Evolutionary conservation across 176 grass and related monocot genomes (phyloP).

Genomic region (Aechmea fasciata): DNA sequence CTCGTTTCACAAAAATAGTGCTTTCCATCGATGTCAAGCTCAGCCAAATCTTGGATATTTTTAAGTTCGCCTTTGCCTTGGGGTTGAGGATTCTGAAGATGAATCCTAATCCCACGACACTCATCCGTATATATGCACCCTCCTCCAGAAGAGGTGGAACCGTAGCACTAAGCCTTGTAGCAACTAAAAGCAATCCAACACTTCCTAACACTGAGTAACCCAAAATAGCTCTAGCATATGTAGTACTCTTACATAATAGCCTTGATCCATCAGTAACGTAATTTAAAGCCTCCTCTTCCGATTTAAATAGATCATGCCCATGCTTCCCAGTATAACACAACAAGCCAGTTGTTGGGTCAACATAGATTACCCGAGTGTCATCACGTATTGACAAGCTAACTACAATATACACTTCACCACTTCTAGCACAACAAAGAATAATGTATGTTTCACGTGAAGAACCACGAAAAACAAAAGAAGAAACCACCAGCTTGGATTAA

Average conservation of each 20-base stretch:
- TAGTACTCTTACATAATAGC: conserved; percentile 58
- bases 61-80: conserved; percentile 72
- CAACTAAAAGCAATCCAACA: conserved; percentile 68
- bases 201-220: conserved; percentile 68
- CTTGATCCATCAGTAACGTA: conserved; percentile 72
- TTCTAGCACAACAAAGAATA: conserved; percentile 49
- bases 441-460: conserved; percentile 48
- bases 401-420: conserved; percentile 68
- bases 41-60: conserved; percentile 62
- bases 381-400: conserved; percentile 48
- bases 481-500: not conserved
- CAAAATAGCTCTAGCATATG: conserved; percentile 47
- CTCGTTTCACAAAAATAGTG: conserved; percentile 94
- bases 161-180: conserved; percentile 45
- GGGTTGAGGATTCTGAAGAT: conserved; percentile 69
- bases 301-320: conserved; percentile 64
- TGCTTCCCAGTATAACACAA: conserved; percentile 52
- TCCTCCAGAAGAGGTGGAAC: conserved; percentile 62
- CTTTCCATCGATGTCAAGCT: conserved; percentile 96
- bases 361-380: conserved; percentile 69
- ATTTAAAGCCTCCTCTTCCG: conserved; percentile 59
- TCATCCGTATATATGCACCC: conserved; percentile 70
- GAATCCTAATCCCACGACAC: conserved; percentile 91
- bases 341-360: conserved; percentile 71
- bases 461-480: conserved; percentile 15